Percentiles rank a stretch among this genome's conserved stretches.
Conservation (phyloP, 75 land plant species). For the Picea sitchensis region DNA sequence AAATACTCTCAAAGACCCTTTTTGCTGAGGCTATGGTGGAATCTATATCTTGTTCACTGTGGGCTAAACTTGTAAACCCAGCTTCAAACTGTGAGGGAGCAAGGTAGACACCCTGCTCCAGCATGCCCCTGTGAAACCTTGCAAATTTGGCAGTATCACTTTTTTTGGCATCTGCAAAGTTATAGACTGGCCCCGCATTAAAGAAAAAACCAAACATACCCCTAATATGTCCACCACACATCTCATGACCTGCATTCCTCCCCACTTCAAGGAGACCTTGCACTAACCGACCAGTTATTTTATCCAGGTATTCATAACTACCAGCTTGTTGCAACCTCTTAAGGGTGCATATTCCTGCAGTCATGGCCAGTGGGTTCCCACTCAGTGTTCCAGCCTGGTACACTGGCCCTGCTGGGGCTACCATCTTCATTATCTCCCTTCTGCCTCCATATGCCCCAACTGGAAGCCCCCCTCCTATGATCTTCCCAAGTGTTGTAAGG, state of each 20-base stretch:
- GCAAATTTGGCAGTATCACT: slow-evolving; percentile 95
- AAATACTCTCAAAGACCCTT: slow-evolving; percentile 41
- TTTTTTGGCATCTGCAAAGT: slow-evolving; percentile 92
- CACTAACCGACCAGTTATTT: slow-evolving; percentile 66
- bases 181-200: slow-evolving; percentile 80
- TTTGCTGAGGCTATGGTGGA: slow-evolving; percentile 86
- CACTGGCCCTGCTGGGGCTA: slow-evolving; percentile 99
- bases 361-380: slow-evolving; percentile 99
- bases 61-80: slow-evolving; percentile 94
- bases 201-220: slow-evolving; percentile 99
- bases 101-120: slow-evolving; percentile 89
- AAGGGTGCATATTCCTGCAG: slow-evolving; percentile 94
- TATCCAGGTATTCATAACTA: slow-evolving; percentile 75
- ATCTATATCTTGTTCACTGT: slow-evolving; percentile 76
- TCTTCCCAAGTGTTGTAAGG: slow-evolving; percentile 85
- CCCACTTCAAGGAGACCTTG: slow-evolving; percentile 77
- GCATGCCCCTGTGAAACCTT: slow-evolving; percentile 89
- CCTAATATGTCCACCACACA: slow-evolving; percentile 80
- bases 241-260: slow-evolving; percentile 73
- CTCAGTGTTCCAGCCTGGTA: slow-evolving; percentile 99
- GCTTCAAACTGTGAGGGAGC: slow-evolving; percentile 99
- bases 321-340: slow-evolving; percentile 68
- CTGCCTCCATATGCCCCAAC: slow-evolving; percentile 98
- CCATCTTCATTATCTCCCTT: slow-evolving; percentile 97
- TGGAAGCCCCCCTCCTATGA: slow-evolving; percentile 97